phyloP scores from a whole-genome alignment of 2,329 filamentous ascomycete species.

The Myriosclerotinia scirpicola region DNA sequence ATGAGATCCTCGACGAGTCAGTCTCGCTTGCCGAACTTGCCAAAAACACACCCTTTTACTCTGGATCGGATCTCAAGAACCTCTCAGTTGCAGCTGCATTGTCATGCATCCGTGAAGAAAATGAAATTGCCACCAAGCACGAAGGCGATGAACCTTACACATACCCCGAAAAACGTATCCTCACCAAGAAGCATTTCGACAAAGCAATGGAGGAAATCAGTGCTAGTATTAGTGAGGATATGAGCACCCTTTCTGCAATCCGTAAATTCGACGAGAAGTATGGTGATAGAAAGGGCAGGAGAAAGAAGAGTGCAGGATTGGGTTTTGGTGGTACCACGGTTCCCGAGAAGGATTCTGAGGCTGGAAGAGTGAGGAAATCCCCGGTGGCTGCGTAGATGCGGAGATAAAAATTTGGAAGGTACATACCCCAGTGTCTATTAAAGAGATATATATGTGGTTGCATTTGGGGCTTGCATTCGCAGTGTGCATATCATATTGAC shows the following conservation, averaged over 20 bases:
- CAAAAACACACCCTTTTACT: constrained; percentile 71
- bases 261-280: constrained; percentile 96
- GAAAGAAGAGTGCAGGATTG: constrained; percentile 56
- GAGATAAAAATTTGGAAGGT: not conserved
- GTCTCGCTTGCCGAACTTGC: constrained; percentile 65
- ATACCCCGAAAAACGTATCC: constrained; percentile 67
- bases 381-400: constrained; percentile 19
- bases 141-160: constrained; percentile 44
- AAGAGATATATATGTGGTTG: constrained; percentile 19
- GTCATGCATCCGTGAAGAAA: constrained; percentile 76
- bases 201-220: constrained; percentile 84
- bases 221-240: constrained; percentile 91
- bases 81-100: constrained; percentile 77
- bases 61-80: constrained; percentile 81
- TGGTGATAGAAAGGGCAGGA: constrained; percentile 72
- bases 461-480: constrained; percentile 8
- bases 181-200: constrained; percentile 74
- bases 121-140: constrained; percentile 44
- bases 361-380: constrained; percentile 39
- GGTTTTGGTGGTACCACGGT: constrained; percentile 52
- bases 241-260: constrained; percentile 81
- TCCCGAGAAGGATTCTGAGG: constrained; percentile 38
- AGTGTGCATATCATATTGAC: constrained; percentile 9
- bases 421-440: not conserved
- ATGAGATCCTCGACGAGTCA: constrained; percentile 60